Percentiles rank a stretch among this genome's conserved stretches.
Conservation (phyloP, 2,329 filamentous ascomycete species). For the Fusarium coffeatum region DNA sequence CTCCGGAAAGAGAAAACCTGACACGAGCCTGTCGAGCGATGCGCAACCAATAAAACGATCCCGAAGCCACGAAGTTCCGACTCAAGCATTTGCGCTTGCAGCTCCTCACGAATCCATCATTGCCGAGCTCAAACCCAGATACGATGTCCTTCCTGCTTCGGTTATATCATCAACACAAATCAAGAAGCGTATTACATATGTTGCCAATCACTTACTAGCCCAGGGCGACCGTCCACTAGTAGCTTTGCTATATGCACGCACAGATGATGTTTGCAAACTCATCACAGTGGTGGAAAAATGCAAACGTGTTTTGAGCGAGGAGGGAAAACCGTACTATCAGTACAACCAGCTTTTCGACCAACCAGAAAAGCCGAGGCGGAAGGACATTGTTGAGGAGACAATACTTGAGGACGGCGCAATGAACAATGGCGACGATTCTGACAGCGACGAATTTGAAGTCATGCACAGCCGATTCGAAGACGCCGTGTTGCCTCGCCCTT, state of each 20-base stretch:
- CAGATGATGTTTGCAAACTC: conserved; percentile 69
- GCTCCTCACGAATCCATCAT: conserved; percentile 58
- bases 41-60: conserved; percentile 6
- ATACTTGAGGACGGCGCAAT: conserved; percentile 48
- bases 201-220: conserved; percentile 58
- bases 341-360: conserved; percentile 68
- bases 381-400: conserved; percentile 57
- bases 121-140: conserved; percentile 57
- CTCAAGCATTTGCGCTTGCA: conserved; percentile 42
- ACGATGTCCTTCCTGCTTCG: conserved; percentile 63
- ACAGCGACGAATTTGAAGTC: conserved; percentile 65
- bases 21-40: conserved; percentile 1
- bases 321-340: conserved; percentile 63
- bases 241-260: conserved; percentile 64
- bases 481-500: conserved; percentile 61
- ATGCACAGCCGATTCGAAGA: conserved; percentile 68
- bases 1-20: conserved; percentile 38
- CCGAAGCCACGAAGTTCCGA: conserved; percentile 4
- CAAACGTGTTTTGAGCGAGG: conserved; percentile 65
- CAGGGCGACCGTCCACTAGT: conserved; percentile 46
- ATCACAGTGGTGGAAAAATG: conserved; percentile 75
- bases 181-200: conserved; percentile 61
- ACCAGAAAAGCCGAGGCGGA: conserved; percentile 49
- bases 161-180: conserved; percentile 72
- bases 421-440: conserved; percentile 41